Evolutionary conservation across 2,329 filamentous ascomycete species (phyloP).

Genomic region (Nannizzia gypsea): DNA sequence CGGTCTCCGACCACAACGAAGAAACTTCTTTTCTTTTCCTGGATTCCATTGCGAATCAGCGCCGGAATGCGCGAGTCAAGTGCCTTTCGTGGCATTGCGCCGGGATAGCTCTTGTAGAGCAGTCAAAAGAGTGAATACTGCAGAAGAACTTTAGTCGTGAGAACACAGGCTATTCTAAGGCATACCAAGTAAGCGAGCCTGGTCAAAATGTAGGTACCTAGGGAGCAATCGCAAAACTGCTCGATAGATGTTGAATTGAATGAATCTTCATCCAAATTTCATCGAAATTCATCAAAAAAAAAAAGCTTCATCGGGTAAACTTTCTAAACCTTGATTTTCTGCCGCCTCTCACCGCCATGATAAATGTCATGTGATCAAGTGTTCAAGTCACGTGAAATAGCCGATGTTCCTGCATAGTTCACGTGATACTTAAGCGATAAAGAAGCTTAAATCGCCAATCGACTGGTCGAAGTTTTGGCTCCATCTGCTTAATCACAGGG

Average conservation of each 20-base stretch:
- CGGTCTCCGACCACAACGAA: conserved; percentile 92
- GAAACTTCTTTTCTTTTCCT: conserved; percentile 94
- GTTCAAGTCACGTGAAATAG: not conserved
- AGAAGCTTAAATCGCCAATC: not conserved
- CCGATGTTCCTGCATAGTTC: not conserved
- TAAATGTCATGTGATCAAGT: no score
- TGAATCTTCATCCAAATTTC: not conserved
- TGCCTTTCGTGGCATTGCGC: conserved; percentile 35
- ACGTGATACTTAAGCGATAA: not conserved
- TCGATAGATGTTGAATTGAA: not conserved
- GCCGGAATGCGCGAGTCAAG: conserved; percentile 84
- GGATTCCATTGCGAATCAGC: conserved; percentile 80
- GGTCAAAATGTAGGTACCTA: not conserved
- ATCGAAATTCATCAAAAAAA: not conserved
- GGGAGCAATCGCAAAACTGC: not conserved
- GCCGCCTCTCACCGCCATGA: not conserved
- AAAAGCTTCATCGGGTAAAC: conserved; percentile 7
- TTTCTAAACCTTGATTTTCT: not conserved
- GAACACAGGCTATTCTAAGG: not conserved
- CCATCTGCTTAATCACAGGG: not conserved
- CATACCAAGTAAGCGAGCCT: not conserved
- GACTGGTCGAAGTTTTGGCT: not conserved
- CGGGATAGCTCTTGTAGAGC: not conserved
- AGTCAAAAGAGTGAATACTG: not conserved
- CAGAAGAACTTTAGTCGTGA: not conserved